Evolutionary conservation across 2,329 filamentous ascomycete genomes (phyloP), one percentile per base, ranked within the genome.

Genomic region (Fusarium vanettenii): DNA sequence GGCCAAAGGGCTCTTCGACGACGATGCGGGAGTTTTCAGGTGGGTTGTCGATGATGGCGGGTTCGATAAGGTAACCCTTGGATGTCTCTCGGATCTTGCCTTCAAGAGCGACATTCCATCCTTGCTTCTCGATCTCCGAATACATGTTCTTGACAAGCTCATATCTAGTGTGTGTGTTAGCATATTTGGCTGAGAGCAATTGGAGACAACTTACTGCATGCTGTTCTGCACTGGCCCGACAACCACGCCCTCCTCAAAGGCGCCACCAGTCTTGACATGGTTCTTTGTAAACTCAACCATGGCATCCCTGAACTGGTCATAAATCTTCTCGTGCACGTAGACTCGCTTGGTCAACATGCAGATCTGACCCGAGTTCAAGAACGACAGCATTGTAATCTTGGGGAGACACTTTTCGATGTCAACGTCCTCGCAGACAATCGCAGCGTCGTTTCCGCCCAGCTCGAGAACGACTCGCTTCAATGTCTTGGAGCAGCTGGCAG

Each of bases 401-500:
- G 64, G 37, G 16, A 67, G 56, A 29, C 66, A 64, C 16, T 73
- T 76, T 11, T 67, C 73, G 33, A 91, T 83, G 73, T 92, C 88
- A 20, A 91, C 88, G 71, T 92, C 89, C 1, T 86, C 85, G 41
- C 87, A 85, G 56, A 92, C 84, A 75, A 92, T 90, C 25, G 88
- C 87, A 1, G 89, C 85, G 69, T 92, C 89, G 79, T 55, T 89
- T 89, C 61, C 89, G 1, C 71, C 76, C 0, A 92, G 84, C 81
- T 92, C 91, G 9, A 92, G 85, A 1, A 88, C 90, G 10, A 90
- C 85, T 27, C 90, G 85, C 84, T 92, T 92, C 57, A 92, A 79
- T 0, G 88, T 89, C 75, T 85, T 84, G 35, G 87, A 83, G 67
- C 85, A 86, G 20, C 84, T 85, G 62, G 85, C 86, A 86, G 90